Evolutionary conservation across 177 flowering plant species (phyloP).

Genomic region (Vitis hybrid): DNA sequence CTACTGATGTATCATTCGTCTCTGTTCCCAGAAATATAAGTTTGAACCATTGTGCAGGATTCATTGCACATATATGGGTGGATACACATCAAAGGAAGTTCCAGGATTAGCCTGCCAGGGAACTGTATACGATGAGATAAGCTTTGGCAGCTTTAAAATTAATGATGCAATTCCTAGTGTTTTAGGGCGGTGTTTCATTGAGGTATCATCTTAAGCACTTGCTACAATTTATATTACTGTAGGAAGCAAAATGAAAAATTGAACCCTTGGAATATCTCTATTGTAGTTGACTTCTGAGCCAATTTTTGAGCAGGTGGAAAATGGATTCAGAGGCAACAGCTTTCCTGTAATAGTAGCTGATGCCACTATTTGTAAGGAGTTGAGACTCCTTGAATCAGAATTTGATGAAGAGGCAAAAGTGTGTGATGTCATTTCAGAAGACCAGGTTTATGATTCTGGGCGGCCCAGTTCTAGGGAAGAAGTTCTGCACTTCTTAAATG

Average conservation of each 20-base stretch:
- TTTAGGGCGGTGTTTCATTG: constrained; percentile 84
- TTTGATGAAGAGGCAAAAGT: constrained; percentile 36
- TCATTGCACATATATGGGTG: constrained; percentile 71
- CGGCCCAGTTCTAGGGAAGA: constrained; percentile 57
- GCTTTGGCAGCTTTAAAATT: constrained; percentile 41
- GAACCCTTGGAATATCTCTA: neutral
- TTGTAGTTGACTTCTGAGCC: neutral
- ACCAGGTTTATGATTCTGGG: constrained; percentile 27
- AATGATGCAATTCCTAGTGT: constrained; percentile 34
- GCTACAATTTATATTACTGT: neutral
- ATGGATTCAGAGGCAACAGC: constrained; percentile 77
- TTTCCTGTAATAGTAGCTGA: constrained; percentile 88
- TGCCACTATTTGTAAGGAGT: constrained; percentile 63
- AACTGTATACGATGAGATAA: constrained; percentile 44
- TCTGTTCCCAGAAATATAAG: neutral
- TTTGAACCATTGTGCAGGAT: constrained; percentile 41
- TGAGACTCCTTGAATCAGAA: constrained; percentile 71
- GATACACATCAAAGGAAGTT: constrained; percentile 53
- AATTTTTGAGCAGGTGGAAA: constrained; percentile 63
- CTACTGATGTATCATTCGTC: neutral
- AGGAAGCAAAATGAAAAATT: neutral
- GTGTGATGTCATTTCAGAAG: constrained; percentile 34
- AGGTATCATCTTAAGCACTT: constrained; percentile 44
- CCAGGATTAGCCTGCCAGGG: constrained; percentile 29
- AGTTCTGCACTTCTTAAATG: constrained; percentile 71